phyloP scores from a whole-genome alignment of 2,329 filamentous ascomycete species.

The Xylariaceae sp. region DNA sequence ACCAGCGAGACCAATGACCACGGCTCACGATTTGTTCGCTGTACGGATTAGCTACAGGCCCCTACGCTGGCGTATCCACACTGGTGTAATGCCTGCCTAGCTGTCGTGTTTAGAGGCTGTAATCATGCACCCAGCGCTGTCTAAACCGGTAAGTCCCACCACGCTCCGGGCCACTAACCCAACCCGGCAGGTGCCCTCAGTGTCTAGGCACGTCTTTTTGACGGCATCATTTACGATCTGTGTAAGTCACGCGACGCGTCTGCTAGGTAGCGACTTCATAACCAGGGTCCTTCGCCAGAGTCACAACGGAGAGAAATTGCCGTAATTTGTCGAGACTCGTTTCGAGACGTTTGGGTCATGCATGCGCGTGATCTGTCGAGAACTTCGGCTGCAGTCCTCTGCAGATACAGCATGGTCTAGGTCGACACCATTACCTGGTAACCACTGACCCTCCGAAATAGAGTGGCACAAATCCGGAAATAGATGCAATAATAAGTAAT shows the following conservation, averaged over 20 bases:
- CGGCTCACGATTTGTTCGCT: not conserved
- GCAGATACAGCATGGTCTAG: not conserved
- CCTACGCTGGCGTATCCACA: no score
- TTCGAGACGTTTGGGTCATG: not conserved
- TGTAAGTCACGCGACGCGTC: constrained; percentile 9
- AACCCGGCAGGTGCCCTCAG: not conserved
- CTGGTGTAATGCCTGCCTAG: not conserved
- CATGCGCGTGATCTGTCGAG: not conserved
- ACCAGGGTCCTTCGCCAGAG: not conserved
- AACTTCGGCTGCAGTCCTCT: not conserved
- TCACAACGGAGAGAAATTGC: not conserved
- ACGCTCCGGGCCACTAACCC: not conserved
- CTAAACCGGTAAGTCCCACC: no score
- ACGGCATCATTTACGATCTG: not conserved
- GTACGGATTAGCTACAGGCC: no score
- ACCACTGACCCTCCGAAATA: not conserved
- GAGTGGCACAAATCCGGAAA: not conserved
- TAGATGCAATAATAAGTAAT: not conserved
- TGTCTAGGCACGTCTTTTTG: not conserved
- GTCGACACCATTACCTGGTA: no score
- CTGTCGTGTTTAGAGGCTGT: not conserved
- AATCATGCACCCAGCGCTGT: no score
- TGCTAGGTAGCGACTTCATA: not conserved
- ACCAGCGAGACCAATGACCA: not conserved
- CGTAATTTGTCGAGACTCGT: not conserved